Percentiles rank a stretch among this genome's conserved stretches.
These are phyloP conservation scores for Prunus kanzakura DNA, from an alignment of 306 rosid genomes.

Conservation along the genomic window DNA sequence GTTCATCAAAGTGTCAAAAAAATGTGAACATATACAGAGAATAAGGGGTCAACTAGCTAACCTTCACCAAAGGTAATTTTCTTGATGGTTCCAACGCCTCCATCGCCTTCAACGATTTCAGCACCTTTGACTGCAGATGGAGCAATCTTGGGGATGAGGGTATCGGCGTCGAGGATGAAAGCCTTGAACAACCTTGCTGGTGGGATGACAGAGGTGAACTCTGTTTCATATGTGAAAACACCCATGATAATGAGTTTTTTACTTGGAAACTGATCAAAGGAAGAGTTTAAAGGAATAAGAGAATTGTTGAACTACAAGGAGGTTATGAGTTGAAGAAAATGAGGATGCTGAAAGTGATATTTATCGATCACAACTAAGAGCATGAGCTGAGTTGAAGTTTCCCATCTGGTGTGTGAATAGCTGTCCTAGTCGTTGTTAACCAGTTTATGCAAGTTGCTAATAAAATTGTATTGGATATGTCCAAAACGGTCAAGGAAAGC, in stretches of 20 bases:
- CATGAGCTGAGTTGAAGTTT: neutral
- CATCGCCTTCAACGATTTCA: constrained; percentile 47
- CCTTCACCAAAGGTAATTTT: constrained; percentile 42
- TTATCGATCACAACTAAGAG: neutral
- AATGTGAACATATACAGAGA: neutral
- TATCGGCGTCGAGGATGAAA: constrained; percentile 29
- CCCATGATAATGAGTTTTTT: constrained; percentile 26
- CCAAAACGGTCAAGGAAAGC: neutral
- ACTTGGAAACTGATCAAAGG: neutral
- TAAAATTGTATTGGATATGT: neutral
- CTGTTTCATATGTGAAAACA: constrained; percentile 31
- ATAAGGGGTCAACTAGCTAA: neutral
- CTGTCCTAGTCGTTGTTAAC: neutral
- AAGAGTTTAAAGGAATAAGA: neutral
- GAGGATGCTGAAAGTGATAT: neutral
- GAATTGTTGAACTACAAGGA: neutral
- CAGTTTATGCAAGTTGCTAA: neutral
- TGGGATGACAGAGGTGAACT: constrained; percentile 20
- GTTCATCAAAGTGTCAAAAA: neutral
- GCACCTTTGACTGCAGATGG: constrained; percentile 27
- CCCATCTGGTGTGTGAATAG: neutral
- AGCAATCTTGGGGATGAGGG: constrained; percentile 35
- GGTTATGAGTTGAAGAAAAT: neutral
- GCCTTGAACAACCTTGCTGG: constrained; percentile 42
- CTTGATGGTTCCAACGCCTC: constrained; percentile 56